phyloP scores from a whole-genome alignment of 306 rosid genomes.

The Malus asiatica region DNA sequence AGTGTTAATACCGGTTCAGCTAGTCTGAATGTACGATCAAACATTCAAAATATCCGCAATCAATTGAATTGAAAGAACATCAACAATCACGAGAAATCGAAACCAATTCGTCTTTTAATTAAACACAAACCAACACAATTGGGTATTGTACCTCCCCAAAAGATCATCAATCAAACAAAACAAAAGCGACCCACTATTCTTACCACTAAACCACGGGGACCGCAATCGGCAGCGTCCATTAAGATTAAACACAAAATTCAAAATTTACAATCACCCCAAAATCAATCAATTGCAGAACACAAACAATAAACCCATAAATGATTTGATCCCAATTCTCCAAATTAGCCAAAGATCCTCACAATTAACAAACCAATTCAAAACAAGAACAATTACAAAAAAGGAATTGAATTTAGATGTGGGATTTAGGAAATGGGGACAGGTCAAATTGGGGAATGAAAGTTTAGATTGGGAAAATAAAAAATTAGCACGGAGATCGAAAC shows the following conservation, averaged over 20 bases:
- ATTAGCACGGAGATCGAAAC: slow-evolving; percentile 18
- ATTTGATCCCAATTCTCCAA: slow-evolving; percentile 20
- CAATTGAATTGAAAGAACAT: background rate
- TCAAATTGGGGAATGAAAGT: background rate
- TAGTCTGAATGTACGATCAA: background rate
- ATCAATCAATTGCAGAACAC: slow-evolving; percentile 2
- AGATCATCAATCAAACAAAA: background rate
- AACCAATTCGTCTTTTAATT: background rate
- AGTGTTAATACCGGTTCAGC: too few species aligned
- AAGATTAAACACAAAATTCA: background rate
- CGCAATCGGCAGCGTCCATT: slow-evolving; percentile 48
- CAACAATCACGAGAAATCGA: background rate
- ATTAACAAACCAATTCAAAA: background rate
- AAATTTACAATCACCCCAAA: background rate
- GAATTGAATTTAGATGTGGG: background rate
- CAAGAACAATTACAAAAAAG: background rate
- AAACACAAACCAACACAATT: background rate
- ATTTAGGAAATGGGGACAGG: background rate
- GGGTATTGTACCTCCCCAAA: background rate
- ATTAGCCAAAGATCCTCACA: background rate
- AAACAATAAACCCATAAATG: slow-evolving; percentile 10
- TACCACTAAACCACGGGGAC: slow-evolving; percentile 47
- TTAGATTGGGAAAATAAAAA: background rate
- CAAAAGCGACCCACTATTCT: slow-evolving; percentile 5
- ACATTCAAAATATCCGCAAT: background rate